Evolutionary conservation across 495 filamentous ascomycete species (phyloP), one percentile per base, ranked within the genome.

Genomic region (Pyrenula aspistea): DNA sequence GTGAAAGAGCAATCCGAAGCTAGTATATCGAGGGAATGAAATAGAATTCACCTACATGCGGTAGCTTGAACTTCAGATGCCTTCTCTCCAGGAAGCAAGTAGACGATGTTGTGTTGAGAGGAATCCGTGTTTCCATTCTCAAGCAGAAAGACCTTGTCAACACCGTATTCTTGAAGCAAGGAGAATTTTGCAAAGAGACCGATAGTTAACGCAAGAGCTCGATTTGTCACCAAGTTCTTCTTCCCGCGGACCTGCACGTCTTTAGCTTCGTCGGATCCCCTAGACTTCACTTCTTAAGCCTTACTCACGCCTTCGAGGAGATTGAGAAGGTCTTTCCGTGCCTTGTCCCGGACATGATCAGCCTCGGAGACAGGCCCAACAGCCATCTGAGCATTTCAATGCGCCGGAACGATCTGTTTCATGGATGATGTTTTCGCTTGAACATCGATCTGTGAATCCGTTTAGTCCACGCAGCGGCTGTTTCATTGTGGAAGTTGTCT

Each of bases 161-260:
- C 90, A 15, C 94, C 94, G 75, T 97, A 95, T 62, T 99, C 92
- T 58, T 89, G 85, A 21, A 89, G 79, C 50, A 82, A 80, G 12
- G 94, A 95, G 65, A 95, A 93, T 67, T 96, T 96, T 73, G 94
- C 87, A 65, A 97, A 85, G 56, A 94, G 78, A 53, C 89, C 88
- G 53, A 99, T 79, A 31, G 90, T 87, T 42, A 91, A 91, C 60
- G 91, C 90, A 62, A 99, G 79, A 63, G 84, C 80, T 69, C 88
- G 86, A 67, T 96, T 91, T 64, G 97, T 85, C 55, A 97, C 86
- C 59, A 99, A 78, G 71, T 96, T 95, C 77, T 99, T 99, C 83
- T 96, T 97, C 57, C 94, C 94, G 67, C 89, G 85, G 59, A 96
- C 87, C 93, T 98, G 65, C 54, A 65, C 48, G 53, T 25, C 53